phyloP scores from a whole-genome alignment of 352 stramenopile species.

The Pseudoperonospora humuli region DNA sequence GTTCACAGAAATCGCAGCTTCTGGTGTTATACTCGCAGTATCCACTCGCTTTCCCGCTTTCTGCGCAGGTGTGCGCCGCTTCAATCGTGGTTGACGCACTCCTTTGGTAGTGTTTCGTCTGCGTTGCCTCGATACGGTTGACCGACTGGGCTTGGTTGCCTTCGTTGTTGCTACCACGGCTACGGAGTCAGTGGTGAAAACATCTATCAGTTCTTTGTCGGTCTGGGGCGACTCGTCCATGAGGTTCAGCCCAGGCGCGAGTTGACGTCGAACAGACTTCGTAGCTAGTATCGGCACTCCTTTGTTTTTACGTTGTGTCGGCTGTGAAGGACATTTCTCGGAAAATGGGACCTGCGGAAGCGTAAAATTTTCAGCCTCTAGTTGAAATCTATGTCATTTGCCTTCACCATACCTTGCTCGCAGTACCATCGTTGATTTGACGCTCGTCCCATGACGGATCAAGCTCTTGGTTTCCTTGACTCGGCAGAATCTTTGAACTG shows the following conservation, averaged over 20 bases:
- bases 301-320: conserved; percentile 9
- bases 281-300: conserved; percentile 6
- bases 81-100: conserved; percentile 15
- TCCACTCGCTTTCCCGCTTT: conserved; percentile 14
- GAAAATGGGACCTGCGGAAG: conserved; percentile 2
- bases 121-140: neutral
- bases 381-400: neutral
- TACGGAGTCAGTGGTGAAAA: neutral
- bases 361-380: neutral
- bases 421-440: neutral
- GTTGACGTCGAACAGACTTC: conserved; percentile 19
- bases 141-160: neutral
- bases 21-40: conserved; percentile 1
- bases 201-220: conserved; percentile 13
- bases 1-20: neutral
- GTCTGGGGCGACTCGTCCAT: conserved; percentile 13
- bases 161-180: neutral
- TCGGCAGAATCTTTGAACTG: neutral
- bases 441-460: neutral
- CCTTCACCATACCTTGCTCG: conserved; percentile 9
- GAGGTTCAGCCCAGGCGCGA: conserved; percentile 13
- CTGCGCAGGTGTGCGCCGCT: conserved; percentile 19
- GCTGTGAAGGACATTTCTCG: conserved; percentile 5
- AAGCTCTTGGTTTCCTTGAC: conserved; percentile 1
- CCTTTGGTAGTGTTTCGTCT: neutral